Conservation (phyloP, 495 filamentous ascomycete species). For the Sabuloglossum arenarium region DNA sequence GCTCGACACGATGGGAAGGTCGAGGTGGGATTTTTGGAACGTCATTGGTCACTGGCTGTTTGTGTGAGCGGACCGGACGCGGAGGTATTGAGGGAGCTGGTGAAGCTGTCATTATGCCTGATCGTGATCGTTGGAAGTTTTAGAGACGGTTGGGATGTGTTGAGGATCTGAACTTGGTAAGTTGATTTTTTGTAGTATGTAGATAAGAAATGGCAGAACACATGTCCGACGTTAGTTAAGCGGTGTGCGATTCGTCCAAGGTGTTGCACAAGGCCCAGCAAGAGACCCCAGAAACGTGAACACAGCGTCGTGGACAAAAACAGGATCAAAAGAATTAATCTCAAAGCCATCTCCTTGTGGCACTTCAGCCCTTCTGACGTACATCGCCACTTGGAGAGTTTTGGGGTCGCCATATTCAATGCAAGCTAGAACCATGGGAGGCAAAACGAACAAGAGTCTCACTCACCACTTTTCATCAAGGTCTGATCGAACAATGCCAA, state of each 20-base stretch:
- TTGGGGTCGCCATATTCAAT: no score
- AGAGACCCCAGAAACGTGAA: background rate
- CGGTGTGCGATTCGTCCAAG: background rate
- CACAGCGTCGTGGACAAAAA: background rate
- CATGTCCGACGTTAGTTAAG: background rate
- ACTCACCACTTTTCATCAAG: background rate
- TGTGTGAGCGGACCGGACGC: slow-evolving; percentile 28
- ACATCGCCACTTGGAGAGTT: no score
- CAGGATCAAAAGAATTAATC: background rate
- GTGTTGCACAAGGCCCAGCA: background rate
- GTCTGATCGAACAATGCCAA: background rate
- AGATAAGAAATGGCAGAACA: background rate
- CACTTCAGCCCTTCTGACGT: no score
- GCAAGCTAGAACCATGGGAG: background rate
- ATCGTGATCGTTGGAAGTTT: background rate
- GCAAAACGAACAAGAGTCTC: background rate
- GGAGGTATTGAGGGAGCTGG: slow-evolving; percentile 35
- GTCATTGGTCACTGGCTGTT: slow-evolving; percentile 12
- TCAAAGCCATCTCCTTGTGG: background rate
- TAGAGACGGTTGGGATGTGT: background rate
- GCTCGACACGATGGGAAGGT: slow-evolving; percentile 34
- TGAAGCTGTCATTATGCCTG: slow-evolving; percentile 28
- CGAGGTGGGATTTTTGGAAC: slow-evolving; percentile 48
- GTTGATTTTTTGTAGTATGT: background rate
- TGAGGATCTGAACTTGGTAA: background rate